Percentiles rank a stretch among this genome's conserved stretches.
phyloP scores from a whole-genome alignment of 2,329 filamentous ascomycete genomes.

The Fusarium abutilonis region DNA sequence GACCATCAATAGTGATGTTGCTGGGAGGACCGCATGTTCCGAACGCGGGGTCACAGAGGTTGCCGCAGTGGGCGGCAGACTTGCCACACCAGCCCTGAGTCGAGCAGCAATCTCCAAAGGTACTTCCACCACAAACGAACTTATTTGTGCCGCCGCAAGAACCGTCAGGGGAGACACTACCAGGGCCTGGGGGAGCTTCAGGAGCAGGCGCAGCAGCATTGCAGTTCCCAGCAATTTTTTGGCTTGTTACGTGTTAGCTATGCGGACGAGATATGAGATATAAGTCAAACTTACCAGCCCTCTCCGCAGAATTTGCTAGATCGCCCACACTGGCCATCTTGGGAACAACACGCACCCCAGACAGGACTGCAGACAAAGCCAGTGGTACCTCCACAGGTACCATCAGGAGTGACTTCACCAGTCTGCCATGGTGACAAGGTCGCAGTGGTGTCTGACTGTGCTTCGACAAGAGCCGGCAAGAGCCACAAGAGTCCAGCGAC shows the following conservation, averaged over 20 bases:
- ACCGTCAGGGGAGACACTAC: constrained; percentile 10
- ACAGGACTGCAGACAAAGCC: constrained; percentile 16
- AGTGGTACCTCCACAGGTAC: constrained; percentile 6
- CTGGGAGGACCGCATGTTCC: constrained; percentile 3
- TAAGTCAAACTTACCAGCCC: constrained; percentile 6
- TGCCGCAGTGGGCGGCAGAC: constrained; percentile 8
- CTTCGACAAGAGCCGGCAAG: constrained; percentile 4
- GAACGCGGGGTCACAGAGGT: not conserved
- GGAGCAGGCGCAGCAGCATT: constrained; percentile 7
- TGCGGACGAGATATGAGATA: too few species aligned
- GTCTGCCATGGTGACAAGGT: constrained; percentile 13
- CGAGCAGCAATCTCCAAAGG: constrained; percentile 9
- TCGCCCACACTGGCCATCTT: constrained; percentile 9
- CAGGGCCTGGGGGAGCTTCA: not conserved
- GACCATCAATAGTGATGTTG: constrained; percentile 2
- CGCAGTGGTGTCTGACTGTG: constrained; percentile 1
- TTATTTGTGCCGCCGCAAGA: constrained; percentile 17
- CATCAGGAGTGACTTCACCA: constrained; percentile 7
- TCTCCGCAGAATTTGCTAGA: constrained; percentile 20
- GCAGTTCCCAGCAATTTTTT: constrained; percentile 6
- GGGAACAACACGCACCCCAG: constrained; percentile 17
- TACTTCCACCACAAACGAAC: not conserved
- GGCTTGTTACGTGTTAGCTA: too few species aligned
- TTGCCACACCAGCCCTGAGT: constrained; percentile 10
- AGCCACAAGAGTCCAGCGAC: not conserved